Percentiles rank a stretch among this genome's conserved stretches.
Evolutionary conservation across 2,329 filamentous ascomycete species (phyloP).

Genomic region (Emericellopsis atlantica): DNA sequence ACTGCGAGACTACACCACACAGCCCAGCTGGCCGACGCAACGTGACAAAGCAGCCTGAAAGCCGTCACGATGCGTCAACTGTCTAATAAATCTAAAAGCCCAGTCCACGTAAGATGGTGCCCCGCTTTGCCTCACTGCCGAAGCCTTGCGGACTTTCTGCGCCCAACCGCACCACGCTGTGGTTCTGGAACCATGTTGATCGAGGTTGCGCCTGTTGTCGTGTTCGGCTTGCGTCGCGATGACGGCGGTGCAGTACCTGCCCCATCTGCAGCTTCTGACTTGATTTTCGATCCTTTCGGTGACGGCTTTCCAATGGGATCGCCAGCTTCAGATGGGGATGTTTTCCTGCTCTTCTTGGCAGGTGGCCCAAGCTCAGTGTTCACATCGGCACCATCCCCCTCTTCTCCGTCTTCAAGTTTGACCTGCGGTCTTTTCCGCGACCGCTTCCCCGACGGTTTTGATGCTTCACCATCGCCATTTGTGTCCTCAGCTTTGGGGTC

Average conservation of each 20-base stretch:
- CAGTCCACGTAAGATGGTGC: not conserved
- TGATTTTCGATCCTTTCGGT: not conserved
- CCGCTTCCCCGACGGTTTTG: constrained; percentile 1
- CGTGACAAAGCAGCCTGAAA: too few relatives aligned
- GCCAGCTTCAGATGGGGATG: not conserved
- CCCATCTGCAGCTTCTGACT: not conserved
- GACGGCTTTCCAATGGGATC: too few relatives aligned
- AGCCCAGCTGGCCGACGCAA: too few relatives aligned
- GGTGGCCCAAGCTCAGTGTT: not conserved
- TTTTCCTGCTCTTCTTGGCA: not conserved
- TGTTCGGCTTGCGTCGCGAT: not conserved
- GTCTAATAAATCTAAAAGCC: not conserved
- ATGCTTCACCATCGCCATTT: not conserved
- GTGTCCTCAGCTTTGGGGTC: constrained; percentile 14
- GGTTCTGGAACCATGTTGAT: not conserved
- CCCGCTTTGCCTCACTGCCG: constrained; percentile 6
- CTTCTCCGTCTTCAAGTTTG: not conserved
- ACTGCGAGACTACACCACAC: too few relatives aligned
- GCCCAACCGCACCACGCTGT: constrained; percentile 4
- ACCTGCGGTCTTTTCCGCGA: not conserved
- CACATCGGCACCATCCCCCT: not conserved
- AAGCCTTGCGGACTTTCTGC: constrained; percentile 10
- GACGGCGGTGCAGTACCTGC: not conserved
- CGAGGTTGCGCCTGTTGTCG: not conserved
- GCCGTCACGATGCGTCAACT: too few relatives aligned